Percentiles rank a stretch among this genome's conserved stretches.
phyloP scores from a whole-genome alignment of 495 filamentous ascomycete species.

The Talaromyces proteolyticus region DNA sequence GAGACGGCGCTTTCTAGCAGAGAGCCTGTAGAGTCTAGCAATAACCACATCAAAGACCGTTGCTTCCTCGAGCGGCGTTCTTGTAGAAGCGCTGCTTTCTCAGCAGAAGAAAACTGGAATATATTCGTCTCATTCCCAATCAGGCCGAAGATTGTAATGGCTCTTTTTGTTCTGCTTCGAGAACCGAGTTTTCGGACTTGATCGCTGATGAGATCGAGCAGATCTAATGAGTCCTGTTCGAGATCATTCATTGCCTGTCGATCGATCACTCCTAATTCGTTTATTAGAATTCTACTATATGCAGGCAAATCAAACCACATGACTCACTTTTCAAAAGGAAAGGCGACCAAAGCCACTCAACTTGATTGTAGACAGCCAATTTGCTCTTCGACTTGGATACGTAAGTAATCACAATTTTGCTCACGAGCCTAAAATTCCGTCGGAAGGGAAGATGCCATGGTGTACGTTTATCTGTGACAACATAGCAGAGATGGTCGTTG shows the following conservation, averaged over 20 bases:
- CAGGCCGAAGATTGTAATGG: slow-evolving; percentile 83
- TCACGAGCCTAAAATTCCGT: slow-evolving; percentile 74
- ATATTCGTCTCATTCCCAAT: slow-evolving; percentile 67
- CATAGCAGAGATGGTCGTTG: slow-evolving; percentile 94
- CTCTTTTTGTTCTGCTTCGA: slow-evolving; percentile 82
- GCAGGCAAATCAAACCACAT: neutral
- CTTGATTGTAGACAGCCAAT: slow-evolving; percentile 77
- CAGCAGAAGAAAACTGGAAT: slow-evolving; percentile 52
- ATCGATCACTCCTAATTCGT: slow-evolving; percentile 58
- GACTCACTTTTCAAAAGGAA: slow-evolving; percentile 53
- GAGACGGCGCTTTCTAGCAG: slow-evolving; percentile 65
- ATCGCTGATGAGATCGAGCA: slow-evolving; percentile 79
- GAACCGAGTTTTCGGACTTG: slow-evolving; percentile 75
- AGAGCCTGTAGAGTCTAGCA: slow-evolving; percentile 62
- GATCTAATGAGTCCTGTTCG: slow-evolving; percentile 74
- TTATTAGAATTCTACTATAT: neutral
- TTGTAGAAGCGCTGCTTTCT: slow-evolving; percentile 30
- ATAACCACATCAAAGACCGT: slow-evolving; percentile 59
- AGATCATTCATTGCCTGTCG: slow-evolving; percentile 75
- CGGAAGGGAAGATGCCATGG: slow-evolving; percentile 88
- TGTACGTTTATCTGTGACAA: slow-evolving; percentile 78
- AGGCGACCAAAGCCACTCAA: slow-evolving; percentile 74
- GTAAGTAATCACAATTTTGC: slow-evolving; percentile 91
- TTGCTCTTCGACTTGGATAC: slow-evolving; percentile 88
- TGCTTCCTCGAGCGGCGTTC: slow-evolving; percentile 55